Base-by-base conservation (phyloP, 345 rosid species). In the Alliaria petiolata region DNA sequence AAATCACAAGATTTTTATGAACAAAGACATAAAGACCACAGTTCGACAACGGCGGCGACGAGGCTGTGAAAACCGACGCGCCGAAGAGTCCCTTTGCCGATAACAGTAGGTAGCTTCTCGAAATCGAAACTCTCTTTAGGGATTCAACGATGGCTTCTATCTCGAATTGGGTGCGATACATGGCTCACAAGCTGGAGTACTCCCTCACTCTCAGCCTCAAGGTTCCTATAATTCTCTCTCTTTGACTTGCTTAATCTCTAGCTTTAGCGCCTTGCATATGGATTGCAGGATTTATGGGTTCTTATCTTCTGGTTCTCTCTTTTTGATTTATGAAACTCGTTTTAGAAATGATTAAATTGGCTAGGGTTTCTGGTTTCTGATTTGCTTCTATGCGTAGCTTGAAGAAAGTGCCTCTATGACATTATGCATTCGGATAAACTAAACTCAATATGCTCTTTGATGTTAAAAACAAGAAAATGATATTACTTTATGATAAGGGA, bases 141-240 rank as follows among this genome's bases (percentile, higher is more conserved):
- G 49, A 36, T 63, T 64, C 14, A 52, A 46, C 52, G 72, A 93
- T 93, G 98, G 86, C 82, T 64, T 84, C 87, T 47, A 70, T 83
- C 33, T 63, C 91, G 65, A 90, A 91, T 54, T 91, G 92, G 93
- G 78, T 72, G 33, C 85, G 96, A 51, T 90, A 93, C 88, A 8
- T 87, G 67, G 83, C 70, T 65, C 80, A 82, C 82, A 93, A 91
- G 78, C 78, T 87, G 49, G 88, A 89, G 43, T 91, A 89, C 71
- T 87, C 98, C 44, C 69, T 81, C 69, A 69, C 87, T 67, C 71
- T 85, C 64, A 74, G 85, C 78, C 79, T 69, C 80, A 89, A 89
- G 97, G 98, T 92, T 56, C 39, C 46, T 58, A 22, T 15, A 22
- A 47, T 9, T 8, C n/a, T n/a, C 31, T 55, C 51, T 63, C 75